phyloP scores from a whole-genome alignment of 148 eudicot species.

The Vaccinium corymbosum region DNA sequence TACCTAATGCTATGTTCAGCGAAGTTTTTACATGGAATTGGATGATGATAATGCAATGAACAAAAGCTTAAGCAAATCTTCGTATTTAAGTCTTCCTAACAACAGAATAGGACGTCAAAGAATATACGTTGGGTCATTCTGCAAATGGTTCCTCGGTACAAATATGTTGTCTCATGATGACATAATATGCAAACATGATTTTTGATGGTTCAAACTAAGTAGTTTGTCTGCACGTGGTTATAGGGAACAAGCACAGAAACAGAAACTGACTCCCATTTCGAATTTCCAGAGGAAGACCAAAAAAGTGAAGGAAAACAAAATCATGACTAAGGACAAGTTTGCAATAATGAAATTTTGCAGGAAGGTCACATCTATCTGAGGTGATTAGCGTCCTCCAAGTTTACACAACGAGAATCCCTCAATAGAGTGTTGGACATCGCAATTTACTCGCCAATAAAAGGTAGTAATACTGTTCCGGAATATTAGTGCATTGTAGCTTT shows the following conservation, averaged over 20 bases:
- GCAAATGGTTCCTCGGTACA: background rate
- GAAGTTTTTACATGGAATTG: background rate
- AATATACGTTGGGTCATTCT: background rate
- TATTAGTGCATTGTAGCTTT: background rate
- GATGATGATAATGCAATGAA: background rate
- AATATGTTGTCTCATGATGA: background rate
- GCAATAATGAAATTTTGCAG: background rate
- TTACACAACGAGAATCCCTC: background rate
- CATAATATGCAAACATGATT: background rate
- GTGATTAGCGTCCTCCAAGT: background rate
- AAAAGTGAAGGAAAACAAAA: background rate
- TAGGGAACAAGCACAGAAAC: background rate
- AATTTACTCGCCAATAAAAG: background rate
- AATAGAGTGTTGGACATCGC: background rate
- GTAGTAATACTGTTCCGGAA: background rate
- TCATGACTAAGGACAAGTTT: background rate
- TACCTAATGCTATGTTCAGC: background rate
- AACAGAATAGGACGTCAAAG: too few species aligned
- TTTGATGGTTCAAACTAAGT: background rate
- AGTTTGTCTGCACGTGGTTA: background rate
- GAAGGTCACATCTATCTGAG: background rate
- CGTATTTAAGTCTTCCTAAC: background rate
- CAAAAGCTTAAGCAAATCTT: background rate
- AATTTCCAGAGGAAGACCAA: background rate
- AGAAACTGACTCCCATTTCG: background rate